These are phyloP conservation scores for Aspergillus japonicus DNA, from an alignment of 2,329 filamentous ascomycete species.

Conservation along the genomic window DNA sequence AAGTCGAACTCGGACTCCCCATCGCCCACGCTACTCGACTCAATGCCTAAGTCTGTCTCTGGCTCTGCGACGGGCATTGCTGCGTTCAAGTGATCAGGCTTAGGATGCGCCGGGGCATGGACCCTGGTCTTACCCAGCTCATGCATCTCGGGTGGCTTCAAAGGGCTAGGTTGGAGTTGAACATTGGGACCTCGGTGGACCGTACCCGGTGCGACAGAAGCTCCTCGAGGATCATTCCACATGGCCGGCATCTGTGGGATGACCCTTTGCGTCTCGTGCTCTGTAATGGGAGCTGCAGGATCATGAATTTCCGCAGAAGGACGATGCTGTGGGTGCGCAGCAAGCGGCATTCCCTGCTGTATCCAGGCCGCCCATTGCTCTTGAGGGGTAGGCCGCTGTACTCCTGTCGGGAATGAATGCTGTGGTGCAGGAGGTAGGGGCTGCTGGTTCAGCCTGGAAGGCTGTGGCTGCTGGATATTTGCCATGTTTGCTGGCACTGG, in stretches of 20 bases:
- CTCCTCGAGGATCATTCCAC: neutral
- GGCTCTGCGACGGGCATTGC: conserved; percentile 6
- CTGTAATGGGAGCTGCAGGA: neutral
- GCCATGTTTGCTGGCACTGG: conserved; percentile 8
- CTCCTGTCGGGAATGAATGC: conserved; percentile 2
- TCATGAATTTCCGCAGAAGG: neutral
- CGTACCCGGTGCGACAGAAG: neutral
- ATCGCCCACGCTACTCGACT: conserved; percentile 29
- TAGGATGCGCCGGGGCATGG: neutral
- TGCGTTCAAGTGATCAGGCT: conserved; percentile 5
- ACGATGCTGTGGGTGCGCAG: neutral
- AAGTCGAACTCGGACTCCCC: conserved; percentile 26
- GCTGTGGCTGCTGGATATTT: conserved; percentile 12
- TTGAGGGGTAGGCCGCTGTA: conserved; percentile 8
- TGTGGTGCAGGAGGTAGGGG: conserved; percentile 5
- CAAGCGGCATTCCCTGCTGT: neutral
- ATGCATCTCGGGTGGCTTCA: neutral
- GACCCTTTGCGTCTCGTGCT: neutral
- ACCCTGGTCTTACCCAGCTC: neutral
- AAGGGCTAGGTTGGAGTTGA: neutral
- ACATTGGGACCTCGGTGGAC: neutral
- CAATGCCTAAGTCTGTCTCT: conserved; percentile 16
- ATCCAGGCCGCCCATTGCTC: neutral
- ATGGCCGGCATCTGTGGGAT: neutral
- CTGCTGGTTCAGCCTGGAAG: conserved; percentile 13